Evolutionary conservation across 495 filamentous ascomycete genomes (phyloP).

Genomic region (Usnea hakonensis): DNA sequence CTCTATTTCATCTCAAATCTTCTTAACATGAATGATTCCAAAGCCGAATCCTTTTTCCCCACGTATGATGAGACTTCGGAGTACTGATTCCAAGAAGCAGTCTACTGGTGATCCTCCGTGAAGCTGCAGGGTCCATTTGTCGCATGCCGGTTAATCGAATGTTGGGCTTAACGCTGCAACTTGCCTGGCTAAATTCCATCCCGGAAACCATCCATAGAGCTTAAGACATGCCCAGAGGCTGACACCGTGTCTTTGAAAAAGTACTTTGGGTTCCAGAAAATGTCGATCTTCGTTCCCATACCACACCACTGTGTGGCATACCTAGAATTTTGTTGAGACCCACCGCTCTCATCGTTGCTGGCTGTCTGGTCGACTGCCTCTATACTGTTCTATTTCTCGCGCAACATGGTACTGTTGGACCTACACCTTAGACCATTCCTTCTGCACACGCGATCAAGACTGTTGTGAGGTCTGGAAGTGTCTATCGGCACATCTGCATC

Average conservation of each 20-base stretch:
- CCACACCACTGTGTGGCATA: background rate
- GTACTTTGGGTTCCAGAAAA: too few relatives aligned
- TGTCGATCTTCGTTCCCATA: too few relatives aligned
- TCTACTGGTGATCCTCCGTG: background rate
- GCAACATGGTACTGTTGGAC: background rate
- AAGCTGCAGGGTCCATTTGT: background rate
- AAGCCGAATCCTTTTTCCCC: background rate
- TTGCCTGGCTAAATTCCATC: background rate
- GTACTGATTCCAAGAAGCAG: background rate
- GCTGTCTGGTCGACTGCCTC: background rate
- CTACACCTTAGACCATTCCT: background rate
- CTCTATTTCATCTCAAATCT: background rate
- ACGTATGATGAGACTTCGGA: background rate
- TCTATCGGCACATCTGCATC: background rate
- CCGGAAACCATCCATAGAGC: background rate
- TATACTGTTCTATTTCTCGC: background rate
- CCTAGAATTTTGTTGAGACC: background rate
- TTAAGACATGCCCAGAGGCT: too few relatives aligned
- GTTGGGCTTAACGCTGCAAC: background rate
- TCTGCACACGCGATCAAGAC: background rate
- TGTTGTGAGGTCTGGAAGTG: background rate
- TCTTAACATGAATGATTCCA: too few relatives aligned
- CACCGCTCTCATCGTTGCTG: background rate
- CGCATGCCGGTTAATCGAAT: background rate
- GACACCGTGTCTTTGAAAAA: too few relatives aligned